Evolutionary conservation across 129 eudicot genomes (phyloP).

Genomic region (Daucus carota): DH1_v3.0 NC_030383.2:39476001-39476500

Average conservation of each 20-base stretch:
- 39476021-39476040: constrained; percentile 79
- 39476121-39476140: constrained; percentile 51
- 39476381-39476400: constrained; percentile 48
- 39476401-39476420: constrained; percentile 40
- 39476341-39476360: constrained; percentile 39
- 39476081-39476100: constrained; percentile 40
- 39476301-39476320: constrained; percentile 63
- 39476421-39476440: constrained; percentile 45
- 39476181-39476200: constrained; percentile 46
- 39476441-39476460: constrained; percentile 28
- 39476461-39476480: background rate
- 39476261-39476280: constrained; percentile 39
- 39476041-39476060: constrained; percentile 64
- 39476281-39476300: constrained; percentile 36
- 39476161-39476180: constrained; percentile 83
- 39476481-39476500: background rate
- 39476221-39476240: constrained; percentile 62
- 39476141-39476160: constrained; percentile 75
- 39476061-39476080: constrained; percentile 60
- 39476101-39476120: constrained; percentile 63
- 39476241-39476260: constrained; percentile 53
- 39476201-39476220: constrained; percentile 33
- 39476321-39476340: constrained; percentile 52
- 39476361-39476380: constrained; percentile 55
- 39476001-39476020: constrained; percentile 88